phyloP scores from a whole-genome alignment of 345 rosid species.

The Passiflora organensis region DNA sequence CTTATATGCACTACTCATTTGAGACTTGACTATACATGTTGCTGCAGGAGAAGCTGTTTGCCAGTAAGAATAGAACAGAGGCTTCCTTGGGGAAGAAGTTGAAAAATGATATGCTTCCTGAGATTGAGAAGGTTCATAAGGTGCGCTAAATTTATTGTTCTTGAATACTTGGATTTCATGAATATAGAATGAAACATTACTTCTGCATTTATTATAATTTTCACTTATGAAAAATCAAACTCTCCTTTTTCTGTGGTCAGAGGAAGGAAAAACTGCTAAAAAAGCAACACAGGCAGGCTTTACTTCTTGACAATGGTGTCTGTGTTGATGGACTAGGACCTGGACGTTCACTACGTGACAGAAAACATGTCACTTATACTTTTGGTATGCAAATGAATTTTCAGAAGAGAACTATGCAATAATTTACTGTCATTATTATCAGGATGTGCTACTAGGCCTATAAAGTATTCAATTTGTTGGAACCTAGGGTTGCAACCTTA shows the following conservation, averaged over 20 bases:
- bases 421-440: no score
- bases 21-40: constrained; percentile 13
- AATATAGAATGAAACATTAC: not conserved
- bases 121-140: constrained; percentile 96
- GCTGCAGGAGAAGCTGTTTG: constrained; percentile 78
- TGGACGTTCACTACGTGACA: constrained; percentile 89
- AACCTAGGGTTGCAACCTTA: no score
- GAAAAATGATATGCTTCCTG: constrained; percentile 88
- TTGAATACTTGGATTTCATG: constrained; percentile 1
- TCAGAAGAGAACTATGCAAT: no score
- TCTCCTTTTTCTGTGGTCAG: constrained; percentile 39
- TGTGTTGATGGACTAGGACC: constrained; percentile 63
- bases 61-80: constrained; percentile 88
- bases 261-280: constrained; percentile 81
- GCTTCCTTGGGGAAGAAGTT: constrained; percentile 84
- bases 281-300: constrained; percentile 89
- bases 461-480: no score
- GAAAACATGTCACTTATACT: constrained; percentile 92
- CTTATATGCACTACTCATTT: no score
- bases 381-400: constrained; percentile 62
- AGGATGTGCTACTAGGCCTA: no score
- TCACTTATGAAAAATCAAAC: no score
- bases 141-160: constrained; percentile 32
- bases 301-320: constrained; percentile 71
- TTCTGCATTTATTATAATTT: not conserved